Base-by-base conservation (phyloP, 1,139 yeast species). In the Yamadazyma diddensiae region DNA sequence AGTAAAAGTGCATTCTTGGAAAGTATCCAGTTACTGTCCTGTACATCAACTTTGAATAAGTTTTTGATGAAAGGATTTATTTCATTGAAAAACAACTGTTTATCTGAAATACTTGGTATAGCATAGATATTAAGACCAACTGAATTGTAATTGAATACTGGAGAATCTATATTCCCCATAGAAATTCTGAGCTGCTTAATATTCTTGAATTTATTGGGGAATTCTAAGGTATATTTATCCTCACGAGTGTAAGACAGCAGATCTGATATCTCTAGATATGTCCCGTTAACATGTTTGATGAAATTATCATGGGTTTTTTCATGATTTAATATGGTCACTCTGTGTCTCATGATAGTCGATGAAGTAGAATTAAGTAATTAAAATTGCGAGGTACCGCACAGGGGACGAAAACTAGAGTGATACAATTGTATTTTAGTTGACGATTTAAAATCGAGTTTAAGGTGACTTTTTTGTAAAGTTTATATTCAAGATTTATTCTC, bases 281-380 rank as follows among this genome's bases (percentile, higher is more conserved):
- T 44, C 8, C 39, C 25, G 26, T 46, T 41, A 12, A 50, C 41
- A 8, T 38, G 24, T 9, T 46, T 34, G 10, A 65, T 49, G 6
- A 59, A 33, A 26, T 20, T 12, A 22, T 53, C 59, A 36, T 62
- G 64, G 28, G 51, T 51, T 15, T 50, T 30, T 2, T 47, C 43
- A 9, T 44, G 62, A 39, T 63, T 64, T 42, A 53, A 46, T 17
- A 63, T 39, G 11, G 72, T 62, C 17, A 57, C 48, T 45, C 72
- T 51, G 33, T 65, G 70, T 44, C 57, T 61, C 30, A 48, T 22
- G 15, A 8, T 22, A 6, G 23, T 9, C 13, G 14, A 9, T 24
- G 18, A 11, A 15, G 11, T 13, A 8, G 18, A 10, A 6, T 9
- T 10, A 16, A 8, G 18, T 12, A 23, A 7, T 13, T 11, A 13